Base-by-base conservation (phyloP, 257 asterid genomes). In the Solanum sitiens region DNA sequence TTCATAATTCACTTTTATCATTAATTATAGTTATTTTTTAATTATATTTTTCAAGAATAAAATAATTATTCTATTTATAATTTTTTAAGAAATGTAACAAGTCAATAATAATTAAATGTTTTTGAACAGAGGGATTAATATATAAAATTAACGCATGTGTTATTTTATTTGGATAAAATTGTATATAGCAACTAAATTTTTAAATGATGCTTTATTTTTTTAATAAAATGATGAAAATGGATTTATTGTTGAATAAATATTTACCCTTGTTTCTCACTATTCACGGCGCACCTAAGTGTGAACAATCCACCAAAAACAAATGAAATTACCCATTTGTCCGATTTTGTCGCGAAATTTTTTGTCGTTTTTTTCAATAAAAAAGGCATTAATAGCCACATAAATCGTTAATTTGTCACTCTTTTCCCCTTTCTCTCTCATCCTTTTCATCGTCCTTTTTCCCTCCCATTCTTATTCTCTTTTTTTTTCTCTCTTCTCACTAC, bases 401-500 rank as follows among this genome's bases (percentile, higher is more conserved):
- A 13, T 80, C 68, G 25, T 44, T 42, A 77, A n/a, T 77, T 42
- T n/a, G 14, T 42, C 84, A 6, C 6, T 23, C 39, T 77, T 25
- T 15, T 76, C 76, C 87, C 86, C 88, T 39, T 75, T 32, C 47
- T 50, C 59, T 14, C 1, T 65, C 53, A 27, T 27, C 30, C 30
- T 27, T 27, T 27, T 27, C 30, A 8, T 6, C 37, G 2, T 1
- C 32, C n/a, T 5, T 44, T 61, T 44, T 39, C 86, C 79, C 89
- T 27, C 89, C 80, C 80, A 35, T 33, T 42, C 86, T 23, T 21
- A 21, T 87, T 42, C 42, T 75, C 71, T 32, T 72, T 86, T 27
- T 42, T 33, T 83, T 27, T n/a, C 89, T 35, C 56, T 83, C 79
- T 32, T 53, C 30, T 27, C 11, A 56, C 65, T 35, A 33, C 5